These are phyloP conservation scores for Chamaenerion angustifolium DNA, from an alignment of 345 rosid genomes.

Conservation along the genomic window DNA sequence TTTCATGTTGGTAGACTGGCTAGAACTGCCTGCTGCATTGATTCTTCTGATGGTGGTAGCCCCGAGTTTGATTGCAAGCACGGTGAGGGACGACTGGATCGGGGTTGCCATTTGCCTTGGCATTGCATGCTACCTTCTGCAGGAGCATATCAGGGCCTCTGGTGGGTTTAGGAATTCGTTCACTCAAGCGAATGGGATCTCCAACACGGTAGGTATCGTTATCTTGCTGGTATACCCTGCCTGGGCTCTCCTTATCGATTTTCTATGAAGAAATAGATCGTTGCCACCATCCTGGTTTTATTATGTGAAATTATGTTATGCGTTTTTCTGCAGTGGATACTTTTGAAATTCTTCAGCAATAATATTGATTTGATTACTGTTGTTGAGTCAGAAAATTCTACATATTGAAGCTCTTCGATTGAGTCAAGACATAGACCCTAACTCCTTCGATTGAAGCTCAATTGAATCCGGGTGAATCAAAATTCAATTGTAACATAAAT, in stretches of 20 bases:
- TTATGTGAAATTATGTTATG: no score
- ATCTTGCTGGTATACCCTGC: constrained; percentile 63
- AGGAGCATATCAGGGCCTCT: constrained; percentile 90
- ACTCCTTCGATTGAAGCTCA: no score
- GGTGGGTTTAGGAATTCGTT: constrained; percentile 93
- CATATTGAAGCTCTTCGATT: no score
- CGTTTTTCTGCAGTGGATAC: no score
- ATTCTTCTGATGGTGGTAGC: constrained; percentile 69
- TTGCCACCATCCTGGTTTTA: no score
- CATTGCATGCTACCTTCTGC: constrained; percentile 79
- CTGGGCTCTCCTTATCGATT: constrained; percentile 54
- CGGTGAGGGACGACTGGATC: constrained; percentile 43
- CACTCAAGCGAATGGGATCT: constrained; percentile 51
- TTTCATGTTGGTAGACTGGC: constrained; percentile 30
- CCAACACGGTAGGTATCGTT: constrained; percentile 75
- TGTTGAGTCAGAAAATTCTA: no score
- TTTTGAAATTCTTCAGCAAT: no score
- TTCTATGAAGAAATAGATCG: constrained; percentile 40
- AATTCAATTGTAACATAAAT: no score
- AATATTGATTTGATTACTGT: no score
- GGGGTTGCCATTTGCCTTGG: constrained; percentile 54
- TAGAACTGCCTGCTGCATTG: constrained; percentile 76
- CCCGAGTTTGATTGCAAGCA: constrained; percentile 47
- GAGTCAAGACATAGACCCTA: no score
- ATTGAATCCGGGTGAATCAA: no score